Evolutionary conservation across 768 basidiomycete species (phyloP).

Genomic region (Neoboletus magnificus): DNA sequence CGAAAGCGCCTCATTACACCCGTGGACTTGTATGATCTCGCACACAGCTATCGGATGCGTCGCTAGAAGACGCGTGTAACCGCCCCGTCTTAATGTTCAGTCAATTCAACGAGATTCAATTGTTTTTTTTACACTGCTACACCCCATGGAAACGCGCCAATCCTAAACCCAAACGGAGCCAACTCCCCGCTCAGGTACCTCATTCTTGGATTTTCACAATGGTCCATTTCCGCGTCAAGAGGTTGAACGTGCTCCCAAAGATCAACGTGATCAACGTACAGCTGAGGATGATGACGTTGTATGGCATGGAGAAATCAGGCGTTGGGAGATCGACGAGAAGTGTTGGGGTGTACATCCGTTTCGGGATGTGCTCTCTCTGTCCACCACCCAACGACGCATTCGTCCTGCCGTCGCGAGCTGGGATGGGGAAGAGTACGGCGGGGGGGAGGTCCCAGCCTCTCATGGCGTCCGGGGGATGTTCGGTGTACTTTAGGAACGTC

Average conservation of each 20-base stretch:
- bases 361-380: constrained; percentile 6
- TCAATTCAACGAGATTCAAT: background rate
- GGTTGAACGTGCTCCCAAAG: constrained; percentile 90
- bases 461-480: constrained; percentile 94
- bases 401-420: background rate
- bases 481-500: constrained; percentile 87
- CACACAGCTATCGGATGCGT: constrained; percentile 4
- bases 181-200: background rate
- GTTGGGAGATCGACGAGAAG: constrained; percentile 93
- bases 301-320: constrained; percentile 99
- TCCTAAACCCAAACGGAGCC: background rate
- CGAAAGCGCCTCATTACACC: background rate
- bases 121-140: background rate
- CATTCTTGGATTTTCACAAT: constrained; percentile 35
- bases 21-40: background rate
- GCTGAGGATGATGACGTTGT: constrained; percentile 98
- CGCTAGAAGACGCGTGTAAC: background rate
- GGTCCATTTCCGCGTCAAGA: constrained; percentile 79
- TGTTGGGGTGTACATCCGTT: constrained; percentile 71
- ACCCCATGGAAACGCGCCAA: background rate
- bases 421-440: constrained; percentile 61
- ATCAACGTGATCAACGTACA: constrained; percentile 88
- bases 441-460: constrained; percentile 92
- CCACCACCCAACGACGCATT: constrained; percentile 1
- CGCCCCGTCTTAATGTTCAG: background rate